Evolutionary conservation across 176 grass and related monocot genomes (phyloP), one percentile per base, ranked within the genome.

Genomic region (Avena eriantha): DNA sequence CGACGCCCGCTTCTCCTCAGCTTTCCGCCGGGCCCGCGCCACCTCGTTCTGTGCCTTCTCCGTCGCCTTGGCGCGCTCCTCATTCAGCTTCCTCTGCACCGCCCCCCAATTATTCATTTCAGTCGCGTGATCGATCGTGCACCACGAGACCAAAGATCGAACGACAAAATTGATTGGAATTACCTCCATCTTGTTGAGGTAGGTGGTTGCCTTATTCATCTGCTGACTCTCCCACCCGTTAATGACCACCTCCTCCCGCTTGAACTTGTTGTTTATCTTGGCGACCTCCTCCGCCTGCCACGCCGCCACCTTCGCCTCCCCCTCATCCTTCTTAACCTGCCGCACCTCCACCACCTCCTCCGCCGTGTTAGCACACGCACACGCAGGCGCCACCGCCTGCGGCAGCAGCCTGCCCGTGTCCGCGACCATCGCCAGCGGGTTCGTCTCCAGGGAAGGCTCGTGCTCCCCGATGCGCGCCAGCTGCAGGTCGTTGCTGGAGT

Each of bases 21-120:
- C 93, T 77, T 90, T 95, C 19, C 82, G 87, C 55, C 59, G 88
- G 48, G 90, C 88, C 31, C 49, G 80, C 55, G 88, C 93, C 39
- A 84, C 39, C 46, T 89, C 91, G 56, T 95, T 95, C 68, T 88
- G 88, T 22, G 90, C 86, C 88, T 95, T 95, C 85, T 95, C 93
- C 34, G 87, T 83, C 78, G 90, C 93, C 83, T 88, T 95, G 1
- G 90, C 93, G 18, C 90, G 56, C 90, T 95, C 72, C 78, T 92
- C 90, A 13, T 95, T 88, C 51, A 92, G n/a, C 73, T 90, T 95
- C 82, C 93, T 88, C 93, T 92, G 82, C 4, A 23, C n/a, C n/a
- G n/a, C n/a, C n/a, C n/a, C 3, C 65, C 2, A 72, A 15, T 69
- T 39, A 7, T 58, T 58, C 10, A 58, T 78, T 15, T 69, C 33